Evolutionary conservation across 2,329 filamentous ascomycete species (phyloP).

Genomic region (Sporothrix variecibatus): DNA sequence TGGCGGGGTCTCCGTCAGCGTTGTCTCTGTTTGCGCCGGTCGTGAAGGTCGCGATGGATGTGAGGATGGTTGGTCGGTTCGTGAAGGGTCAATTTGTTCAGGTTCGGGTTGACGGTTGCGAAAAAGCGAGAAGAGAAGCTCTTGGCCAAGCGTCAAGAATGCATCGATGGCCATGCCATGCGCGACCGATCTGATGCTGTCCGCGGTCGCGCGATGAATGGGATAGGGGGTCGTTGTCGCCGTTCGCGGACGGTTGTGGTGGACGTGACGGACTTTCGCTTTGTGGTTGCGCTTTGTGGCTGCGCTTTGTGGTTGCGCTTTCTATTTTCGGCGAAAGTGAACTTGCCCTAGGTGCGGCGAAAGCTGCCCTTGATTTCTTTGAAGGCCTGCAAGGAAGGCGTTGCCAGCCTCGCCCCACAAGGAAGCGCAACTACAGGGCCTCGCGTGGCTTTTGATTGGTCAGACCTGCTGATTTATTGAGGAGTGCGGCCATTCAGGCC

Average conservation of each 20-base stretch:
- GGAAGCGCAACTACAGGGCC: neutral
- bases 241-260: neutral
- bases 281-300: neutral
- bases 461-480: neutral
- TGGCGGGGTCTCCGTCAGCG: neutral
- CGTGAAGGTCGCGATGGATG: neutral
- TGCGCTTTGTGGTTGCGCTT: neutral
- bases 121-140: neutral
- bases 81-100: neutral
- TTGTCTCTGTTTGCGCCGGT: slow-evolving; percentile 1
- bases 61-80: neutral
- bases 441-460: neutral
- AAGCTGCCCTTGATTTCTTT: slow-evolving; percentile 11
- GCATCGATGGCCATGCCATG: slow-evolving; percentile 27
- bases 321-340: neutral
- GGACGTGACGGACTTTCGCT: neutral
- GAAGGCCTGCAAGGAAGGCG: neutral
- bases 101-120: neutral
- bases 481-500: neutral
- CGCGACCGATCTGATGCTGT: neutral
- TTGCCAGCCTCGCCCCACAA: neutral
- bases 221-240: neutral
- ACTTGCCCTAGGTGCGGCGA: neutral
- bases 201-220: neutral
- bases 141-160: slow-evolving; percentile 5